Percentiles rank a stretch among this genome's conserved stretches.
These are phyloP conservation scores for Myxozyma nipponensis DNA, from an alignment of 805 yeast genomes.

Conservation along the genomic window DNA sequence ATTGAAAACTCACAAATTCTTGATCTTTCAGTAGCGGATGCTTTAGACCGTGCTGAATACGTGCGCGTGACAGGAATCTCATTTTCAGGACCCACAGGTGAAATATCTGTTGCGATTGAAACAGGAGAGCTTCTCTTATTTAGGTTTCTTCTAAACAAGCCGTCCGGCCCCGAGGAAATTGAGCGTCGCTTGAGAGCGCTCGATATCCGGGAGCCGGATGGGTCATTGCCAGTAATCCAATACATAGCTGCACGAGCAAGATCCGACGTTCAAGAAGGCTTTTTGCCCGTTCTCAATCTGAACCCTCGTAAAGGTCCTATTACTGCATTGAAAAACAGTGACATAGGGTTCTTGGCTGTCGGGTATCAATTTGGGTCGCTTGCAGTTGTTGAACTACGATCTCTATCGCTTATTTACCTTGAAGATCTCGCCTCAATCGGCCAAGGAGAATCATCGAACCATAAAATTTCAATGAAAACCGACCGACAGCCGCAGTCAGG, in stretches of 20 bases:
- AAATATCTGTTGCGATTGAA: conserved; percentile 57
- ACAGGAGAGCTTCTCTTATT: conserved; percentile 74
- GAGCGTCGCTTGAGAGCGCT: conserved; percentile 5
- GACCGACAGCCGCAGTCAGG: not conserved
- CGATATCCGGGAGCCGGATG: conserved; percentile 1
- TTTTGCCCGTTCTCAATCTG: conserved; percentile 52
- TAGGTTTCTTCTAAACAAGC: conserved; percentile 56
- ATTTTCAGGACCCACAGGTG: conserved; percentile 56
- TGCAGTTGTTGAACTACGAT: conserved; percentile 68
- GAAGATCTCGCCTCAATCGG: conserved; percentile 9
- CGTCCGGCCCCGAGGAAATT: conserved; percentile 6
- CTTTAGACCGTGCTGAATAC: conserved; percentile 46
- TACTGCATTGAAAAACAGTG: conserved; percentile 61
- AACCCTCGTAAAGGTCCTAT: conserved; percentile 48
- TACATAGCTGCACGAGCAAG: conserved; percentile 10
- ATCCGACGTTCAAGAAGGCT: conserved; percentile 46
- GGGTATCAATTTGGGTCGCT: conserved; percentile 75
- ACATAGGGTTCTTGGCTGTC: conserved; percentile 78
- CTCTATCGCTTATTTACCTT: conserved; percentile 46
- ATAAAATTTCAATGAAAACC: conserved; percentile 11
- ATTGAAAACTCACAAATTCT: conserved; percentile 52
- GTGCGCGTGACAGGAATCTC: conserved; percentile 57
- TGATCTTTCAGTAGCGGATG: conserved; percentile 53
- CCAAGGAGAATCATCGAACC: conserved; percentile 2
- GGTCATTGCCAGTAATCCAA: conserved; percentile 13